Conservation (phyloP, 352 stramenopile genomes). For the Phytophthora tentaculata region DNA sequence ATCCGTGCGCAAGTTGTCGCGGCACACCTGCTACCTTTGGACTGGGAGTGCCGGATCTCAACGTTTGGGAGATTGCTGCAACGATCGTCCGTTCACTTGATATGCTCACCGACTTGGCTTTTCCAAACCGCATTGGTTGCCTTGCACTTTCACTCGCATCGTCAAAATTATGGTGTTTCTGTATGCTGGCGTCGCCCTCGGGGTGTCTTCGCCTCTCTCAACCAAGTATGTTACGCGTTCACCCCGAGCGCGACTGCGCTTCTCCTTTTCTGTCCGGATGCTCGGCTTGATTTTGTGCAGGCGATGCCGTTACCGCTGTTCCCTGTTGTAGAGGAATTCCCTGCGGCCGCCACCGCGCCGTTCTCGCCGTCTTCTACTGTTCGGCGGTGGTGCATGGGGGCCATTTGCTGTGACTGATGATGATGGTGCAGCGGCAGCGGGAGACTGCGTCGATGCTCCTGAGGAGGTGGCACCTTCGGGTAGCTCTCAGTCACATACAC, state of each 20-base stretch:
- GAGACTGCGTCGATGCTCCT: conserved; percentile 40
- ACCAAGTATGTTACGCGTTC: conserved; percentile 67
- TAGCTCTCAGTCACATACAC: conserved; percentile 81
- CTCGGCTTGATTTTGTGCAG: conserved; percentile 58
- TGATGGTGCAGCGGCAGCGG: conserved; percentile 41
- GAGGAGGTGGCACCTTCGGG: conserved; percentile 36
- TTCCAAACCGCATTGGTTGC: conserved; percentile 16
- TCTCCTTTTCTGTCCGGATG: conserved; percentile 79
- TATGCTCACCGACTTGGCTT: conserved; percentile 11
- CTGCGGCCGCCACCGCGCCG: conserved; percentile 10
- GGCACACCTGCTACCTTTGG: conserved; percentile 42
- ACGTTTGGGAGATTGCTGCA: conserved; percentile 25
- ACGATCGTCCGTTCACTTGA: conserved; percentile 26
- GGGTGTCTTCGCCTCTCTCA: conserved; percentile 23
- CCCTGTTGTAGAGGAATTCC: conserved; percentile 22
- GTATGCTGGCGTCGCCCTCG: conserved; percentile 30
- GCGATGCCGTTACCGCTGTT: conserved; percentile 45
- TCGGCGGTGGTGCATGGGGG: conserved; percentile 32
- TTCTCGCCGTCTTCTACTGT: conserved; percentile 53
- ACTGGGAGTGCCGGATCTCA: conserved; percentile 31
- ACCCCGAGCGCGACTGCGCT: conserved; percentile 81
- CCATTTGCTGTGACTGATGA: conserved; percentile 33
- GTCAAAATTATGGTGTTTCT: conserved; percentile 41
- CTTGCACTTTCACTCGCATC: conserved; percentile 19
- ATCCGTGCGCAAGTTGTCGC: conserved; percentile 23